phyloP scores from a whole-genome alignment of 2,329 filamentous ascomycete genomes.

The Fusarium sulawesiense region DNA sequence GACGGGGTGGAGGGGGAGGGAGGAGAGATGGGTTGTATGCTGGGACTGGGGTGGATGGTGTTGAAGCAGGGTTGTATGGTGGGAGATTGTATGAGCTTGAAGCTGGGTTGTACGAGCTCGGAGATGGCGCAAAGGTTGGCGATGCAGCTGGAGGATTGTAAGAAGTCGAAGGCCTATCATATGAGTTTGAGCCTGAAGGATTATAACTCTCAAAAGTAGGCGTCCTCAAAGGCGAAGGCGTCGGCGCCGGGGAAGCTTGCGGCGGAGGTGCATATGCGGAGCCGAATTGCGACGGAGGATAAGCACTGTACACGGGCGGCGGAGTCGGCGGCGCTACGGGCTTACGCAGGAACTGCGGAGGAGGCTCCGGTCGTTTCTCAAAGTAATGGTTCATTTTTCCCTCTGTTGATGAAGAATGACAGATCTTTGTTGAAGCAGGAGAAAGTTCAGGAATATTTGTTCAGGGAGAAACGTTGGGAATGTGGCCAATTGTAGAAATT shows the following conservation, averaged over 20 bases:
- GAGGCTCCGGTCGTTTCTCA: conserved; percentile 27
- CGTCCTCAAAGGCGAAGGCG: neutral
- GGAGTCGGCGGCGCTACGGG: conserved; percentile 29
- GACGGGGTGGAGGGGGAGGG: conserved; percentile 35
- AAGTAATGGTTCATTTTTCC: conserved; percentile 15
- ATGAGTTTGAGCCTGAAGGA: neutral
- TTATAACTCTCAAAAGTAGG: neutral
- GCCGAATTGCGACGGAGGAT: conserved; percentile 6
- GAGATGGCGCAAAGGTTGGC: neutral
- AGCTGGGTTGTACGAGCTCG: neutral
- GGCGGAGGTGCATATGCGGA: neutral
- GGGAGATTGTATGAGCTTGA: neutral
- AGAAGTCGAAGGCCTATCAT: neutral
- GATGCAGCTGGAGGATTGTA: neutral
- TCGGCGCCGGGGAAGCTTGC: neutral
- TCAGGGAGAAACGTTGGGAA: conserved; percentile 25
- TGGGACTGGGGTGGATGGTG: neutral
- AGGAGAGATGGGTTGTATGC: conserved; percentile 24
- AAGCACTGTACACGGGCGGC: conserved; percentile 29
- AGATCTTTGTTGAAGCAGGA: no score
- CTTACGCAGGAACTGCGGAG: conserved; percentile 20
- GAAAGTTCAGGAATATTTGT: neutral
- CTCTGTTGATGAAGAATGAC: neutral
- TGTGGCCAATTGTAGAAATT: conserved; percentile 38
- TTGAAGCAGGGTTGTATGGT: neutral